phyloP scores from a whole-genome alignment of 2,329 filamentous ascomycete genomes.

The Stemphylium beticola region DNA sequence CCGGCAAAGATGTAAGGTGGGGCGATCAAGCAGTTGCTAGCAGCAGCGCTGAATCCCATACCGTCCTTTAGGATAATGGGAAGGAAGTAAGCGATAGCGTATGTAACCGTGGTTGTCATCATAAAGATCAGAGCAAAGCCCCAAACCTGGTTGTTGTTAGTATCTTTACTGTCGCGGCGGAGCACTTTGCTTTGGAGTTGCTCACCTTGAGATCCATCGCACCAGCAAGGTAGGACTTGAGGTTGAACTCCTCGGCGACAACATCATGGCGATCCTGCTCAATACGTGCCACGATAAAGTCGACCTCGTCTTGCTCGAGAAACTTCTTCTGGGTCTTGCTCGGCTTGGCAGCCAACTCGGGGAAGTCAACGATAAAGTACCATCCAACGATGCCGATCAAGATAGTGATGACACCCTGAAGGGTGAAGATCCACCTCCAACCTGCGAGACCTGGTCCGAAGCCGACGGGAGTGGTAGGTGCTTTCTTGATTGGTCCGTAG shows the following conservation, averaged over 20 bases:
- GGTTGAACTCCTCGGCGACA: constrained; percentile 34
- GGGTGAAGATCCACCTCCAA: constrained; percentile 38
- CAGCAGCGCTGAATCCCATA: constrained; percentile 36
- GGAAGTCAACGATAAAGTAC: constrained; percentile 38
- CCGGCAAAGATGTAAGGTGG: constrained; percentile 37
- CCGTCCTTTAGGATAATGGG: constrained; percentile 40
- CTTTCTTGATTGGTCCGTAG: constrained; percentile 42
- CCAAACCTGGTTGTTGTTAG: constrained; percentile 12
- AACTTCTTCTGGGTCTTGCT: constrained; percentile 32
- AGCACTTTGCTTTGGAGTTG: no score
- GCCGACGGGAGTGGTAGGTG: constrained; percentile 26
- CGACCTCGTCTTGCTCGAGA: constrained; percentile 32
- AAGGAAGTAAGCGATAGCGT: constrained; percentile 40
- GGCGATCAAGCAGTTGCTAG: constrained; percentile 34
- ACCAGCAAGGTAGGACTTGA: constrained; percentile 26
- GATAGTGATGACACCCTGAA: constrained; percentile 31
- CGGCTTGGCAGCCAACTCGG: constrained; percentile 29
- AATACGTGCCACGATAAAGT: constrained; percentile 37
- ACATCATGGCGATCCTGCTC: constrained; percentile 38
- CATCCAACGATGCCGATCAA: constrained; percentile 28
- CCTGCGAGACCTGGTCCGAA: constrained; percentile 42
- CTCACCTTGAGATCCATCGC: constrained; percentile 25
- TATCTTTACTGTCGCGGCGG: no score
- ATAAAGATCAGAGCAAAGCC: constrained; percentile 32
- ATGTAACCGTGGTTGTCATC: constrained; percentile 34